Conservation (phyloP, 306 rosid genomes). For the Echinosophora koreensis region DNA sequence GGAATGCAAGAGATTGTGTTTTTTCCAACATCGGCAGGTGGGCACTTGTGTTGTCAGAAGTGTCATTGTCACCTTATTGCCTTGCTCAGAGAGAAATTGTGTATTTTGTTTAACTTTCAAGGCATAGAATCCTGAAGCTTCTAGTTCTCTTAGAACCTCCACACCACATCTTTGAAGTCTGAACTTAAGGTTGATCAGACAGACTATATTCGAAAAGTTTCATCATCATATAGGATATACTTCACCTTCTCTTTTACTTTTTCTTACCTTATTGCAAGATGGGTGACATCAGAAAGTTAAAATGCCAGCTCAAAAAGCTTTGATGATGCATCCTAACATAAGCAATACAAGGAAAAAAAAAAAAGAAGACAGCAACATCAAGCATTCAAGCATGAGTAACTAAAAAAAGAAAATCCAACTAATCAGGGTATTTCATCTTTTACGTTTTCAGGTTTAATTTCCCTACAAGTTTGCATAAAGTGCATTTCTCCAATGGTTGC, state of each 20-base stretch:
- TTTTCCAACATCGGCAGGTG: too few relatives aligned
- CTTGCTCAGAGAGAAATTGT: too few relatives aligned
- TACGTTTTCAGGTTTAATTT: not conserved
- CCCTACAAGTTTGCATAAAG: not conserved
- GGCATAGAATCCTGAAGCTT: too few relatives aligned
- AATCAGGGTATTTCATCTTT: not conserved
- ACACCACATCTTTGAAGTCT: too few relatives aligned
- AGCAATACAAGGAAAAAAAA: not conserved
- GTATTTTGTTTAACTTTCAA: too few relatives aligned
- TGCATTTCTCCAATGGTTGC: not conserved
- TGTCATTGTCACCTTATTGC: too few relatives aligned
- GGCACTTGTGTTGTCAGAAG: too few relatives aligned
- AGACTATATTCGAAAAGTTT: too few relatives aligned
- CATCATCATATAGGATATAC: not conserved
- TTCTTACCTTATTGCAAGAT: constrained; percentile 3
- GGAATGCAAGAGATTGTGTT: constrained; percentile 11
- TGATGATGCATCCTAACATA: not conserved
- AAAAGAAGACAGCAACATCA: not conserved
- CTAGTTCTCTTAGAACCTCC: too few relatives aligned
- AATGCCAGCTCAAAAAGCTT: constrained; percentile 19
- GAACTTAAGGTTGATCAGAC: too few relatives aligned
- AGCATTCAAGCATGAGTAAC: not conserved
- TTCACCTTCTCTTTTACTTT: constrained; percentile 8
- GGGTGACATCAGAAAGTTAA: constrained; percentile 16
- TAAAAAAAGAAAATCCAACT: not conserved